These are phyloP conservation scores for Carex cristatella DNA, from an alignment of 176 grass and related monocot genomes.

Conservation along the genomic window DNA sequence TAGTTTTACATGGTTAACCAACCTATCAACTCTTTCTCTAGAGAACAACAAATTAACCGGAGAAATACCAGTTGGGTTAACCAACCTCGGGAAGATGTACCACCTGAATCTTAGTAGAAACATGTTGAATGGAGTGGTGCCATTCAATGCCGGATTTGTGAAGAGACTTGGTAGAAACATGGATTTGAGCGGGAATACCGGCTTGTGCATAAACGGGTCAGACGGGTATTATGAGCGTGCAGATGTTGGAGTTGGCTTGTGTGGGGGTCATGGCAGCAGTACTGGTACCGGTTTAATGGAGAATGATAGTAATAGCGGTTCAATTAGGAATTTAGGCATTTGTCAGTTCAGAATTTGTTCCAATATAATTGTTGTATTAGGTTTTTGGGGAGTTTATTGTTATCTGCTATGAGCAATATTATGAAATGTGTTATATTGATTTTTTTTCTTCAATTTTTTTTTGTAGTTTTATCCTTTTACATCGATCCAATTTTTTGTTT, in stretches of 20 bases:
- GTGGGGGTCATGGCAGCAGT: constrained; percentile 14
- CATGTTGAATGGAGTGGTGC: constrained; percentile 65
- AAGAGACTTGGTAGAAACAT: constrained; percentile 70
- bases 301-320: neutral
- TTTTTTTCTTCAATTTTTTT: neutral
- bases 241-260: constrained; percentile 41
- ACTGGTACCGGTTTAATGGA: constrained; percentile 2
- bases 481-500: neutral
- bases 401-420: constrained; percentile 13
- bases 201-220: constrained; percentile 57
- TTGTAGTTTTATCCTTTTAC: neutral
- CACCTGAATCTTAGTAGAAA: constrained; percentile 97
- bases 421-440: neutral
- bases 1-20: constrained; percentile 49
- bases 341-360: constrained; percentile 3
- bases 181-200: constrained; percentile 77
- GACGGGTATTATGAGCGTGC: constrained; percentile 28
- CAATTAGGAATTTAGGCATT: neutral
- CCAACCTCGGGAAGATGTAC: constrained; percentile 66
- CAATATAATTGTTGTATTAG: constrained; percentile 18
- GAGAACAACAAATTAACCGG: constrained; percentile 84
- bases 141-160: constrained; percentile 67
- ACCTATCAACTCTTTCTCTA: constrained; percentile 71
- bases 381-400: constrained; percentile 25
- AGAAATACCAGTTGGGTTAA: constrained; percentile 56